phyloP scores from a whole-genome alignment of 148 eudicot genomes.

The Silene uniflora region DNA sequence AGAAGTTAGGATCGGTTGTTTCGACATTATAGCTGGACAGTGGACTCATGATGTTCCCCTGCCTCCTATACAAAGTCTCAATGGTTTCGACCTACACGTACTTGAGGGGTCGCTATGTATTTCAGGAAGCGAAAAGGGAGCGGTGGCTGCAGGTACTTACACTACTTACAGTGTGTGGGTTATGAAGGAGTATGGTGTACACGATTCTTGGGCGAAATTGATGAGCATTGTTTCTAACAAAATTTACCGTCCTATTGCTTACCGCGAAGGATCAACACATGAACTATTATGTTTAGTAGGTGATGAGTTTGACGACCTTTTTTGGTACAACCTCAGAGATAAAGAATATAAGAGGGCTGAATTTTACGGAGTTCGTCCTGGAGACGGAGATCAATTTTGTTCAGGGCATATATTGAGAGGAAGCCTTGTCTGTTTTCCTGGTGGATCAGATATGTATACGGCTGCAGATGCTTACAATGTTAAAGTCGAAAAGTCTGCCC shows the following conservation, averaged over 20 bases:
- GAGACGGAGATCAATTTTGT: background rate
- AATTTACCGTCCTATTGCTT: background rate
- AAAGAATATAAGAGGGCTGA: background rate
- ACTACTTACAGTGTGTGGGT: background rate
- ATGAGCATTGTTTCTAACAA: background rate
- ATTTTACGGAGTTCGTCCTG: background rate
- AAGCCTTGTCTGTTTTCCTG: background rate
- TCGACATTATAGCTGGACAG: background rate
- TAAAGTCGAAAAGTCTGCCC: too few relatives aligned
- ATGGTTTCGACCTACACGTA: background rate
- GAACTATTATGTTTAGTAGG: background rate
- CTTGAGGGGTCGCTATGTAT: background rate
- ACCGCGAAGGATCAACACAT: background rate
- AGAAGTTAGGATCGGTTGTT: background rate
- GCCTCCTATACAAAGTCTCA: background rate
- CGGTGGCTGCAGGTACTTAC: background rate
- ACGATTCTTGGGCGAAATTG: background rate
- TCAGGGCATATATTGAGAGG: background rate
- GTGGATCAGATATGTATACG: background rate
- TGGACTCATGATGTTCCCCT: background rate
- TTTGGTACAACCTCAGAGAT: background rate
- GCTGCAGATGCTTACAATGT: too few relatives aligned
- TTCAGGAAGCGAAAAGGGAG: background rate
- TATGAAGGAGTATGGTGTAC: background rate
- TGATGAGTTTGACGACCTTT: background rate